Evolutionary conservation across 805 yeast genomes (phyloP), one percentile per base, ranked within the genome.

Genomic region (Candida wancherniae): DNA sequence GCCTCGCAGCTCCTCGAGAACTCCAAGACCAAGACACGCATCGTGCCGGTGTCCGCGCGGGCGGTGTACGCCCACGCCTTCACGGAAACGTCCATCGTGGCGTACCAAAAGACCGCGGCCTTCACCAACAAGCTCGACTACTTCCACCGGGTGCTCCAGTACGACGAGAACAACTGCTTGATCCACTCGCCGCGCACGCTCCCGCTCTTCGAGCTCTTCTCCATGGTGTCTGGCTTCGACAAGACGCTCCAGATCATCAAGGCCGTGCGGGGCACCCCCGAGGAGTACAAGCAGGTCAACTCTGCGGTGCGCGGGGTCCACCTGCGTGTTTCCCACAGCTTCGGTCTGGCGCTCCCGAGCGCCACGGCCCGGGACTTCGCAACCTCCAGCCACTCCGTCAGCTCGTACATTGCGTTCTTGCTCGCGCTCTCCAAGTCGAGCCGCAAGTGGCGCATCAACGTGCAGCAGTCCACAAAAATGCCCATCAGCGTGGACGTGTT

Each of bases 71-170:
- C 34, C 22, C 20, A 16, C 1, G 21, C 14, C 22, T 28, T 44
- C 20, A 33, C 63, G 0, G 46, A 51, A 0, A 43, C 74, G 3
- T 61, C 74, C 0, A 53, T 63, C 17, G 37, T 42, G 0, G 67
- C 76, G 2, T 67, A 71, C 58, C 41, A 50, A 10, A 48, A 54
- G 21, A 38, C 72, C 15, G 66, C 73, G 10, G 39, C 47, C 1
- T 56, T 61, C n/a, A 47, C 65, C 6, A 46, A 57, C 31, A 67
- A 67, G 43, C 52, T 75, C 26, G 73, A 73, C 40, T 31, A 57
- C 3, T 42, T 76, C 19, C 77, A 75, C 50, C 50, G 71, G 31
- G 37, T 55, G 4, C 44, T 75, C 5, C 77, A 70, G 50, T 51
- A 55, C 39, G 63, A 58, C 34, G 57, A 51, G 13, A n/a, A 27